Evolutionary conservation across 257 asterid genomes (phyloP).

Genomic region (Paulownia fortunei): DNA sequence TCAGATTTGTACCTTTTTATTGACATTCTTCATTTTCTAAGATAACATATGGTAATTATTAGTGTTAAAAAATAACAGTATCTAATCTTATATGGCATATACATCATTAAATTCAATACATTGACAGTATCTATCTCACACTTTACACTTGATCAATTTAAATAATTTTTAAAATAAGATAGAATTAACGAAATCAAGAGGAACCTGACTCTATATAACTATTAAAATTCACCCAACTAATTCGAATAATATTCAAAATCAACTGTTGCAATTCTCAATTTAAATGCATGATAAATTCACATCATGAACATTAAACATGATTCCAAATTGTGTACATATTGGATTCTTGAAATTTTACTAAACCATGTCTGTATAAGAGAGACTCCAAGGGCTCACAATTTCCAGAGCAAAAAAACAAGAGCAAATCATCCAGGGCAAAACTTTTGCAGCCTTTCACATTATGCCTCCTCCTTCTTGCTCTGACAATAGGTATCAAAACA

Average conservation of each 20-base stretch:
- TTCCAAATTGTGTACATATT: background rate
- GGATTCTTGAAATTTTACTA: background rate
- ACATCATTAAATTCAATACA: too few species aligned
- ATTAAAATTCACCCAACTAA: too few species aligned
- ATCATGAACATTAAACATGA: background rate
- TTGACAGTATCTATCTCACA: too few species aligned
- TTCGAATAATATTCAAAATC: background rate
- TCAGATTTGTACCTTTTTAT: too few species aligned
- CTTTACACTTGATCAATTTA: too few species aligned
- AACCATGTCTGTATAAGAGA: background rate
- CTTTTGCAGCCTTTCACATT: background rate
- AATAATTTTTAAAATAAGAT: too few species aligned
- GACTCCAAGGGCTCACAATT: background rate
- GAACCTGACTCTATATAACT: too few species aligned
- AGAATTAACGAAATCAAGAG: too few species aligned
- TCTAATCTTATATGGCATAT: too few species aligned
- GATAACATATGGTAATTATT: too few species aligned
- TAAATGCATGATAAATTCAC: background rate
- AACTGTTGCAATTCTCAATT: background rate
- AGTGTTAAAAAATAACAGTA: too few species aligned
- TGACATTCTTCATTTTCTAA: too few species aligned
- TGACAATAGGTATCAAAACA: conserved; percentile 1
- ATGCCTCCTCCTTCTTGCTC: background rate
- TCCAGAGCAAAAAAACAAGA: background rate
- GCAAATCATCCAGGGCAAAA: background rate